A percentile compares a stretch with the other conserved stretches of the same genome.
These are phyloP conservation scores for Fraxinus nigra DNA, from an alignment of 305 asterid species.

Conservation along the genomic window DNA sequence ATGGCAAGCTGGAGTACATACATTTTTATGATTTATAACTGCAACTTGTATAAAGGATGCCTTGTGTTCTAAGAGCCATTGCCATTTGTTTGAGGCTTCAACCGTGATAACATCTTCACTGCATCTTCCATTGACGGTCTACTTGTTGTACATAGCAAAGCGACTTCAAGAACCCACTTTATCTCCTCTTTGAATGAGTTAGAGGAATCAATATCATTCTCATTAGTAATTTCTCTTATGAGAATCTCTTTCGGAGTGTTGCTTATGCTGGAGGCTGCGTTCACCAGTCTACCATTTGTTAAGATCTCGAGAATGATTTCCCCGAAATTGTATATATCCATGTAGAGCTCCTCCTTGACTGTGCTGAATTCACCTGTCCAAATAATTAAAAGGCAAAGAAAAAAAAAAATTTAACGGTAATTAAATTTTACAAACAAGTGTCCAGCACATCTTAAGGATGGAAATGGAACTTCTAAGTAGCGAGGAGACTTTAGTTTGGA, in stretches of 20 bases:
- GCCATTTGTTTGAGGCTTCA: constrained; percentile 28
- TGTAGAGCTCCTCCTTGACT: constrained; percentile 52
- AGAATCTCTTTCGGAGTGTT: constrained; percentile 41
- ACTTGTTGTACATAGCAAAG: constrained; percentile 60
- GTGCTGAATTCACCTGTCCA: constrained; percentile 48
- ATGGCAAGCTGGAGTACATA: constrained; percentile 5
- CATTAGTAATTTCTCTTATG: constrained; percentile 44
- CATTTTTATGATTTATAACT: constrained; percentile 16
- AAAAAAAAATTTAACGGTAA: neutral
- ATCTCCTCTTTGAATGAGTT: constrained; percentile 43
- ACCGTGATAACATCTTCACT: constrained; percentile 43
- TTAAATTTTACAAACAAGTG: neutral
- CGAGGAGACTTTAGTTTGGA: neutral
- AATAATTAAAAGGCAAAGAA: neutral
- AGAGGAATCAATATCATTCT: constrained; percentile 37
- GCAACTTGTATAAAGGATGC: neutral
- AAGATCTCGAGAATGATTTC: constrained; percentile 58
- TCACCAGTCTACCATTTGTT: constrained; percentile 48
- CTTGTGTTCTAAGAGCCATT: constrained; percentile 13
- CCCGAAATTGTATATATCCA: constrained; percentile 71
- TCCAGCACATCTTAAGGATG: neutral
- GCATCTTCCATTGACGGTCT: constrained; percentile 70
- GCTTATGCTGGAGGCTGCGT: constrained; percentile 28
- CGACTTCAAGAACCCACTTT: constrained; percentile 55
- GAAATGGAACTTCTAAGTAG: neutral